A percentile compares a stretch with the other conserved stretches of the same genome.
phyloP scores from a whole-genome alignment of 1,139 yeast species.

The Chernovozyma aurita region DNA sequence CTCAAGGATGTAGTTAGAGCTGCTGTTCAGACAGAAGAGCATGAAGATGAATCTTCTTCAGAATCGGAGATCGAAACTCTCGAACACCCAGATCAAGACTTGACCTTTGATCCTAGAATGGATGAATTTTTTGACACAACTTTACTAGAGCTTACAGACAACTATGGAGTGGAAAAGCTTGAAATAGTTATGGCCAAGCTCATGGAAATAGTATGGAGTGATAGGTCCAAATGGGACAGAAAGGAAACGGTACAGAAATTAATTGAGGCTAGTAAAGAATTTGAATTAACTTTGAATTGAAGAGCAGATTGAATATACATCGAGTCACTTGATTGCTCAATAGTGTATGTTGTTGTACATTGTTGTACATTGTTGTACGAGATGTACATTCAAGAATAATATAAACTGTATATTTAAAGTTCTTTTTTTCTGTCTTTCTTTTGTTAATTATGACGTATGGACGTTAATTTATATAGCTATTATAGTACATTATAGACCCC shows the following conservation, averaged over 20 bases:
- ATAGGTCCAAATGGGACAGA: constrained; percentile 66
- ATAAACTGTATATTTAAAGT: no score
- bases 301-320: no score
- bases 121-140: constrained; percentile 15
- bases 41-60: constrained; percentile 18
- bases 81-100: constrained; percentile 9
- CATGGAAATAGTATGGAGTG: constrained; percentile 73
- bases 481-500: no score
- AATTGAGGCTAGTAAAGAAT: constrained; percentile 14
- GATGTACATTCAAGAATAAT: no score
- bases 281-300: constrained; percentile 3
- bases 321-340: no score
- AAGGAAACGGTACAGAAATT: constrained; percentile 30
- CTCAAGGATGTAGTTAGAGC: background rate
- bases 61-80: constrained; percentile 11
- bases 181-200: constrained; percentile 71
- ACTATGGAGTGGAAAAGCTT: constrained; percentile 60
- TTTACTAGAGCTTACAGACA: constrained; percentile 38
- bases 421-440: no score
- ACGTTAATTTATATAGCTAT: no score
- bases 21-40: constrained; percentile 10
- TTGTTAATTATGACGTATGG: no score
- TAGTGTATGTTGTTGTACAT: no score
- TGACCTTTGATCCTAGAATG: constrained; percentile 14
- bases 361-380: no score